Conservation (phyloP, 805 yeast species). For the Jamesozyma lodderae region DNA sequence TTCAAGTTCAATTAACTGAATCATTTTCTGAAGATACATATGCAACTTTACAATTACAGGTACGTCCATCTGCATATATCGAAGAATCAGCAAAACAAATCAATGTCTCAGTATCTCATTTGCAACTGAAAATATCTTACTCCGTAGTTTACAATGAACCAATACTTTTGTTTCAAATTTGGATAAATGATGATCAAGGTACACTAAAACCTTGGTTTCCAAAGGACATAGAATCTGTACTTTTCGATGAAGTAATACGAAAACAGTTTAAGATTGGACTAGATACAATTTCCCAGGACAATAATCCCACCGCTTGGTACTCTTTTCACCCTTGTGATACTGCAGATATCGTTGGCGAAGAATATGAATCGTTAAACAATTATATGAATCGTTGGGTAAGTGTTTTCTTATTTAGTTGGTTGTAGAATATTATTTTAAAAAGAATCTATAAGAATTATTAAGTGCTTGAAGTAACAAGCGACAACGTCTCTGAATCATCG, state of each 20-base stretch:
- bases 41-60: background rate
- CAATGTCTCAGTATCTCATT: background rate
- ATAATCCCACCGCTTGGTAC: constrained; percentile 15
- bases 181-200: constrained; percentile 7
- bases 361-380: constrained; percentile 1
- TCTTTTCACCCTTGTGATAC: constrained; percentile 27
- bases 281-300: background rate
- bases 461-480: background rate
- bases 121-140: background rate
- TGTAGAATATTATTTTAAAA: constrained; percentile 1
- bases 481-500: constrained; percentile 38
- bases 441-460: no score
- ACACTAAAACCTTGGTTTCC: background rate
- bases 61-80: background rate
- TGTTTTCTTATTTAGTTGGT: constrained; percentile 15
- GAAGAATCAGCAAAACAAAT: background rate
- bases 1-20: background rate
- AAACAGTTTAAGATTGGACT: background rate
- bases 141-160: constrained; percentile 18
- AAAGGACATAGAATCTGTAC: background rate
- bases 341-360: constrained; percentile 16
- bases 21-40: no score
- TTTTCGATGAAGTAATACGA: background rate
- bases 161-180: constrained; percentile 11
- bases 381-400: constrained; percentile 24